Conservation (phyloP, 768 basidiomycete genomes). For the Cyclocybe aegerita region DNA sequence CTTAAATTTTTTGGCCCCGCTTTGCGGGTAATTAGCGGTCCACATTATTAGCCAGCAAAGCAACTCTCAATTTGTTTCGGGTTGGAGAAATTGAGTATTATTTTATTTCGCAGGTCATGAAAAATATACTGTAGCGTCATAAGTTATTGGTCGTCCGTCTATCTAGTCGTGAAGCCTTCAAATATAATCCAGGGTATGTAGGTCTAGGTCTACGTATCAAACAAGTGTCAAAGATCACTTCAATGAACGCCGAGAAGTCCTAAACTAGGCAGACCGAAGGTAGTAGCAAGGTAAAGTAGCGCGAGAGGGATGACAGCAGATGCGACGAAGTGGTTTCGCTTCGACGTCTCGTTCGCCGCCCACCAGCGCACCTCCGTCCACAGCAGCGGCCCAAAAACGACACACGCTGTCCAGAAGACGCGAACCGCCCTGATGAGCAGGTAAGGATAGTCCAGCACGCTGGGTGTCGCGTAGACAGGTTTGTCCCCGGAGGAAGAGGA, state of each 20-base stretch:
- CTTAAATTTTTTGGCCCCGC: background rate
- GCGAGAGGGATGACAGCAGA: constrained; percentile 18
- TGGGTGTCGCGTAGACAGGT: constrained; percentile 37
- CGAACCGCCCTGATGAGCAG: constrained; percentile 59
- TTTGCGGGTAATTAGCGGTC: background rate
- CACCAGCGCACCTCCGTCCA: constrained; percentile 88
- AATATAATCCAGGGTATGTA: too few species aligned
- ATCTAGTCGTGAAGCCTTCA: too few species aligned
- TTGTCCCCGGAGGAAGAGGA: constrained; percentile 27
- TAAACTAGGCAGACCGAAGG: constrained; percentile 11
- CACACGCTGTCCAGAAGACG: constrained; percentile 87
- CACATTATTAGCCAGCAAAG: too few species aligned
- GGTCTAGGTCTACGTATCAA: too few species aligned
- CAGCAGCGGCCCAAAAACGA: constrained; percentile 86
- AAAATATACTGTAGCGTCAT: too few species aligned
- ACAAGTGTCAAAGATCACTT: too few species aligned
- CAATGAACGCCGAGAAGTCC: constrained; percentile 1
- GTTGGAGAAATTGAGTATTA: too few species aligned
- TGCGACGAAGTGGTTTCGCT: constrained; percentile 16
- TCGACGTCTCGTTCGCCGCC: constrained; percentile 32
- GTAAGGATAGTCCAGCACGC: constrained; percentile 65
- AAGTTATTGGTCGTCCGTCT: too few species aligned
- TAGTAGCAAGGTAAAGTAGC: constrained; percentile 12
- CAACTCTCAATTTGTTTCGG: too few species aligned
- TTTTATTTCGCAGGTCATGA: too few species aligned